Base-by-base conservation (phyloP, 495 filamentous ascomycete genomes). In the Peziza echinospora region DNA sequence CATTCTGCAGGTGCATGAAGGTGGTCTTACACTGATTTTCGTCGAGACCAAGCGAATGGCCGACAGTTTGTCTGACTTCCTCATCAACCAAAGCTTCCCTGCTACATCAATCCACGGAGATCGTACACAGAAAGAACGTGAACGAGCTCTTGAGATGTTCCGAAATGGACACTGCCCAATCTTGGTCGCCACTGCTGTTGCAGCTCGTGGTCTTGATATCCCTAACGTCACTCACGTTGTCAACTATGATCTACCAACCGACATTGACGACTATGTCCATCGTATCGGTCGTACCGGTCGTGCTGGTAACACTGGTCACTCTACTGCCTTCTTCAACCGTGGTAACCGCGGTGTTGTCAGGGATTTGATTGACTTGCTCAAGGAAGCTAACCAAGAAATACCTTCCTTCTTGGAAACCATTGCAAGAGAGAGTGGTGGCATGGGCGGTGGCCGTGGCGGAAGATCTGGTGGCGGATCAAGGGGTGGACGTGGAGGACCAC, bases 31-130 rank as follows among this genome's bases (percentile, higher is more conserved):
- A 2, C 68, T 97, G 24, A 94, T 96, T 62, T 97, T 97, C 66
- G 89, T 96, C 47, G 91, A 96, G 70, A 96, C 91, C 46, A 97
- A 97, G 77, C 86, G 89, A 55, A 97, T 96, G 87, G 89, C 91
- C 45, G 89, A 97, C 64, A 82, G 85, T 6, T 70, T 97, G 17
- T 94, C 84, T 41, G 89, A 97, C 61, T 97, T 93, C 72, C 67
- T 97, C 43, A 84, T 96, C 68, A 93, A 93, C 67, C 86, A 94
- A 65, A 82, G 78, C 59, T 93, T 96, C 75, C 85, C 86, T 5
- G 89, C 91, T n/a, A 96, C 91, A 30, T 84, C 91, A 16, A 97
- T 97, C 60, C 89, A 97, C 64, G 89, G 89, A 58, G 89, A 97
- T 62, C 82, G 89, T 52, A 96, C 89, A 44, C 89, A 97, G 70